phyloP scores from a whole-genome alignment of 805 yeast species.

The Lipomyces sp. region DNA sequence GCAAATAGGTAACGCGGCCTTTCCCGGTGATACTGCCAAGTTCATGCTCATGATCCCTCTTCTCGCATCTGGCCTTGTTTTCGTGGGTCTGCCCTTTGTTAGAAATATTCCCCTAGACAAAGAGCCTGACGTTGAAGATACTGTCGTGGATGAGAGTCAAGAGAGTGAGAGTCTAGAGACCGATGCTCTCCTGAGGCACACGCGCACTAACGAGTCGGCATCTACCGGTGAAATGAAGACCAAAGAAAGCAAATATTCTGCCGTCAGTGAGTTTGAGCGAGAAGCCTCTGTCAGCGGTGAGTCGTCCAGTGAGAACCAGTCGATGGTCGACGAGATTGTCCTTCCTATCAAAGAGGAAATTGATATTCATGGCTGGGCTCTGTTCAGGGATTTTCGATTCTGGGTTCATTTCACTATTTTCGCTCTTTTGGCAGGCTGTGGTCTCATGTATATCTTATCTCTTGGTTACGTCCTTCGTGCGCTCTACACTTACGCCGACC shows the following conservation, averaged over 20 bases:
- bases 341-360: conserved; percentile 22
- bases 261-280: conserved; percentile 30
- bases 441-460: conserved; percentile 76
- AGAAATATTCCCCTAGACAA: conserved; percentile 33
- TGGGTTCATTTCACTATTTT: conserved; percentile 58
- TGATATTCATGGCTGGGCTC: conserved; percentile 36
- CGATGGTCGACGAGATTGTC: conserved; percentile 30
- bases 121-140: conserved; percentile 26
- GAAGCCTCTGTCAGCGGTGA: conserved; percentile 3
- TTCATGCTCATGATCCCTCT: conserved; percentile 45
- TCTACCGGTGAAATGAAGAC: conserved; percentile 11
- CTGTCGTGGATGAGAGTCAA: conserved; percentile 13
- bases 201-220: conserved; percentile 13
- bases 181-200: conserved; percentile 31
- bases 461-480: conserved; percentile 72
- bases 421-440: conserved; percentile 65
- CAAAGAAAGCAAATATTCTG: conserved; percentile 24
- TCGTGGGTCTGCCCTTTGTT: conserved; percentile 37
- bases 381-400: conserved; percentile 46
- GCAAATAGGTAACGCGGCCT: conserved; percentile 56
- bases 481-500: conserved; percentile 42
- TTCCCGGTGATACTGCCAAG: conserved; percentile 61
- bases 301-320: conserved; percentile 12
- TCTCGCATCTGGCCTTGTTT: conserved; percentile 36
- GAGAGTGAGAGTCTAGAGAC: conserved; percentile 28